Evolutionary conservation across 1,284 basidiomycete genomes (phyloP).

Genomic region (Caloboletus firmus): DNA sequence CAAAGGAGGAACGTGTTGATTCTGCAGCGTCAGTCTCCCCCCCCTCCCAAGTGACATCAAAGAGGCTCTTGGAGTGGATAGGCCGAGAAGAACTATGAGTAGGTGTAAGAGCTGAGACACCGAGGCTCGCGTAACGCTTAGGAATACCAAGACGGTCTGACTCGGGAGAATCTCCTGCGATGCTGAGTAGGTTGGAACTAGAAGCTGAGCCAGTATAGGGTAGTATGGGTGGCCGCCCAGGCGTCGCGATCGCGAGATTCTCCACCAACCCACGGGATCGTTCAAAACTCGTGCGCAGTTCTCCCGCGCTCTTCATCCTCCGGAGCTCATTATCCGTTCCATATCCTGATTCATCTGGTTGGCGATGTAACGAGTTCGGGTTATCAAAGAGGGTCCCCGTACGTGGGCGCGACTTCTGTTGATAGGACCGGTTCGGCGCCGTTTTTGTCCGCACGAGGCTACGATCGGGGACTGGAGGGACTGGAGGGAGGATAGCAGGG

Average conservation of each 20-base stretch:
- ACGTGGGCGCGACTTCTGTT: constrained; percentile 45
- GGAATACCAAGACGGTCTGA: constrained; percentile 36
- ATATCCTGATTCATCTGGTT: constrained; percentile 41
- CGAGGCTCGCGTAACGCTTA: constrained; percentile 69
- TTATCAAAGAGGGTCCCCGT: constrained; percentile 22
- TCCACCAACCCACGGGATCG: constrained; percentile 25
- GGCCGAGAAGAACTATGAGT: constrained; percentile 41
- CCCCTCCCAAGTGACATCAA: constrained; percentile 36
- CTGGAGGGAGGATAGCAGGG: constrained; percentile 36
- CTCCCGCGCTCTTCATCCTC: constrained; percentile 86
- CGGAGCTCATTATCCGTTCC: constrained; percentile 63
- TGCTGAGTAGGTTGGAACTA: constrained; percentile 58
- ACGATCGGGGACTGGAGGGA: constrained; percentile 37
- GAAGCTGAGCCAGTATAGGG: constrained; percentile 60
- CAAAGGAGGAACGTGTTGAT: constrained; percentile 28
- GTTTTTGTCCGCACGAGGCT: constrained; percentile 67
- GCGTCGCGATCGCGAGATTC: constrained; percentile 13
- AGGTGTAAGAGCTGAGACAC: constrained; percentile 45
- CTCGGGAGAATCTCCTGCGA: constrained; percentile 37
- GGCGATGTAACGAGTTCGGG: constrained; percentile 29
- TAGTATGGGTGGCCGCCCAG: constrained; percentile 43
- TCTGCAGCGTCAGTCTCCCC: constrained; percentile 13
- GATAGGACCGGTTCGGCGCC: constrained; percentile 64
- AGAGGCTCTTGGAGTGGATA: constrained; percentile 52
- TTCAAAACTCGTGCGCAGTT: constrained; percentile 55